These are phyloP conservation scores for Cladosporium sp. DNA, from an alignment of 2,329 filamentous ascomycete genomes.

Conservation along the genomic window DNA sequence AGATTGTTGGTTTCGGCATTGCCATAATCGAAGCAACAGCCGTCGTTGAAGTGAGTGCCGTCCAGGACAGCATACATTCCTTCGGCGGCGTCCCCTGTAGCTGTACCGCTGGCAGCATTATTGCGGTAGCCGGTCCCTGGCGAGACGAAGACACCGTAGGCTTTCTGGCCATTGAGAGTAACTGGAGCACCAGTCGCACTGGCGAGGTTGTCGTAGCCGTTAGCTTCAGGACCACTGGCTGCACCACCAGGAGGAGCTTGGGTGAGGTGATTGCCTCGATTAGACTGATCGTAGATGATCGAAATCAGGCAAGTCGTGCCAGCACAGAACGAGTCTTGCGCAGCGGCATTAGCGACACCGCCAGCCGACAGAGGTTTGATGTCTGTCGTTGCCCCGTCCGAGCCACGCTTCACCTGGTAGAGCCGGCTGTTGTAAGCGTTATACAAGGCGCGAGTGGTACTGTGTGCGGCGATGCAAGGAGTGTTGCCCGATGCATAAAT, in stretches of 20 bases:
- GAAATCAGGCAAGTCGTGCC: slow-evolving; percentile 60
- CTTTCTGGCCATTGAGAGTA: slow-evolving; percentile 54
- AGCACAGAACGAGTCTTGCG: slow-evolving; percentile 58
- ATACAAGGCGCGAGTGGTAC: slow-evolving; percentile 62
- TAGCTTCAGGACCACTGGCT: slow-evolving; percentile 52
- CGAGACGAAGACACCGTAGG: slow-evolving; percentile 60
- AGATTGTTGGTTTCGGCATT: slow-evolving; percentile 39
- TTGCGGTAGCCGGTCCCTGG: slow-evolving; percentile 63
- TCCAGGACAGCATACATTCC: slow-evolving; percentile 60
- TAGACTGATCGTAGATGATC: slow-evolving; percentile 62
- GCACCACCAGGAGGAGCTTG: slow-evolving; percentile 52
- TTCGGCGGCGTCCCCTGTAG: slow-evolving; percentile 52
- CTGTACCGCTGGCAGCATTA: slow-evolving; percentile 49
- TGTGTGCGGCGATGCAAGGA: slow-evolving; percentile 62
- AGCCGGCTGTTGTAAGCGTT: slow-evolving; percentile 49
- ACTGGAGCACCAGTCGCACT: slow-evolving; percentile 58
- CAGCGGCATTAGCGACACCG: slow-evolving; percentile 57
- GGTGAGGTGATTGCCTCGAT: slow-evolving; percentile 57
- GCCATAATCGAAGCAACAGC: slow-evolving; percentile 49
- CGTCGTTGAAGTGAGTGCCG: slow-evolving; percentile 56
- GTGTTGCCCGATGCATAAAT: slow-evolving; percentile 53
- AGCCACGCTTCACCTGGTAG: slow-evolving; percentile 58
- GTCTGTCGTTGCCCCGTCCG: slow-evolving; percentile 45
- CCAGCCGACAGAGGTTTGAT: slow-evolving; percentile 54
- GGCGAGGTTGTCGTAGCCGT: slow-evolving; percentile 58